These are phyloP conservation scores for Berkeleyomyces basicola DNA, from an alignment of 2,329 filamentous ascomycete genomes.

Conservation along the genomic window DNA sequence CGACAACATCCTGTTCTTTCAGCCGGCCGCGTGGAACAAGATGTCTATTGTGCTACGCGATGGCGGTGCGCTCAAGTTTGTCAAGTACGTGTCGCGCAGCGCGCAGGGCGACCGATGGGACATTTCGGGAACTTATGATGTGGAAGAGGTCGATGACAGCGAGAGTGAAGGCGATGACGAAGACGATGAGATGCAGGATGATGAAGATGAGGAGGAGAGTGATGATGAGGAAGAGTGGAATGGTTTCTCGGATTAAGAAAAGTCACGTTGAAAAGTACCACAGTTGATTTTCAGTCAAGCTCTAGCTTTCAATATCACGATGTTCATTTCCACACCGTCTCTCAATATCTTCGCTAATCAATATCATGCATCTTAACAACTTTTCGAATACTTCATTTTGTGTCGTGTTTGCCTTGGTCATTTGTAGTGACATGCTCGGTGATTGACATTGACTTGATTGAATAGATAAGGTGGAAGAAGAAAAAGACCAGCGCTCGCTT, in stretches of 20 bases:
- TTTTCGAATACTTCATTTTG: too few relatives aligned
- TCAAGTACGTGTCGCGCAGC: conserved; percentile 79
- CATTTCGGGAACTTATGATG: conserved; percentile 61
- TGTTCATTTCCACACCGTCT: background rate
- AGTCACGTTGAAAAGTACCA: background rate
- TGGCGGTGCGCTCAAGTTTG: conserved; percentile 72
- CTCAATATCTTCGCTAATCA: too few relatives aligned
- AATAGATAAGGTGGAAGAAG: too few relatives aligned
- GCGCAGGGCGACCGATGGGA: conserved; percentile 90
- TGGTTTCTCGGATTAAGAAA: conserved; percentile 11
- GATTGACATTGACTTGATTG: too few relatives aligned
- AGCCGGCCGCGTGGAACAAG: conserved; percentile 65
- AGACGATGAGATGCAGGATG: conserved; percentile 21
- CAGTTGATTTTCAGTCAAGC: background rate
- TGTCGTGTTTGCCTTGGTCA: too few relatives aligned
- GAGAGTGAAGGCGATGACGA: conserved; percentile 25
- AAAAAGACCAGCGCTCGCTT: too few relatives aligned
- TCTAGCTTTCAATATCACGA: background rate
- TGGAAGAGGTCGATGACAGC: conserved; percentile 39
- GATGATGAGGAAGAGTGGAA: conserved; percentile 9
- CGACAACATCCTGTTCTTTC: conserved; percentile 48
- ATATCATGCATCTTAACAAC: too few relatives aligned
- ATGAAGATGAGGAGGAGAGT: conserved; percentile 19
- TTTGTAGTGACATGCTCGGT: too few relatives aligned
- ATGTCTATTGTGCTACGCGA: conserved; percentile 82